Conservation (phyloP, 2,329 filamentous ascomycete genomes). For the Mollisia scopiformis region DNA sequence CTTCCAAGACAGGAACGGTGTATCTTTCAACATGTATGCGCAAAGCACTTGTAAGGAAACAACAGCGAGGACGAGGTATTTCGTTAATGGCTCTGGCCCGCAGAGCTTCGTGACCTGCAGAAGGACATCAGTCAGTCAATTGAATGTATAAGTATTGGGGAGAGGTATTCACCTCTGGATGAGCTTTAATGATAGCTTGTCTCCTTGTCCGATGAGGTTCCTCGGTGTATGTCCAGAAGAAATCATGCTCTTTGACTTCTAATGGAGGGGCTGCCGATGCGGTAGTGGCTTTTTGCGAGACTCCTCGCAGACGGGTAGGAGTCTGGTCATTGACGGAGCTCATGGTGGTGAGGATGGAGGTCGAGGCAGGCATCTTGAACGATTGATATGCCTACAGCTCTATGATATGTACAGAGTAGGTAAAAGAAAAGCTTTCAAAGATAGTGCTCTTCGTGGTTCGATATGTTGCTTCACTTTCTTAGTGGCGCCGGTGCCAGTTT, state of each 20-base stretch:
- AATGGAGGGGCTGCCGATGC: conserved; percentile 19
- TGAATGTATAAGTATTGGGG: not conserved
- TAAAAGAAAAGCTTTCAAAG: not conserved
- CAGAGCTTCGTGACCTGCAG: conserved; percentile 90
- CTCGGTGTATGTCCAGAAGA: conserved; percentile 99
- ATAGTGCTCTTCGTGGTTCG: not conserved
- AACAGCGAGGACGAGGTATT: conserved; percentile 85
- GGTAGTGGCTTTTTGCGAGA: conserved; percentile 11
- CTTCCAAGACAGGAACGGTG: conserved; percentile 77
- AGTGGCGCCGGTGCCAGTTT: not conserved
- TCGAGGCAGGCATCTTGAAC: conserved; percentile 27
- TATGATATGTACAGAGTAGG: not conserved
- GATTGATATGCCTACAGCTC: conserved; percentile 15
- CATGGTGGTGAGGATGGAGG: conserved; percentile 27
- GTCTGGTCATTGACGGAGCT: conserved; percentile 6
- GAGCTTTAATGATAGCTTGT: conserved; percentile 95
- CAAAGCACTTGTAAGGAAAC: conserved; percentile 79
- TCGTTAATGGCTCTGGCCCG: conserved; percentile 92
- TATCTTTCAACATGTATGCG: conserved; percentile 77
- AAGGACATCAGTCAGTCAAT: conserved; percentile 9
- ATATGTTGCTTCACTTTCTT: not conserved
- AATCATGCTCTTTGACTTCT: conserved; percentile 47
- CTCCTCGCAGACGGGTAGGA: conserved; percentile 17
- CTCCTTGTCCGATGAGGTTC: conserved; percentile 92
- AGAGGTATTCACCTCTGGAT: conserved; percentile 75